phyloP scores from a whole-genome alignment of 2,329 filamentous ascomycete genomes.

The Alternaria novae-zelandiae region DNA sequence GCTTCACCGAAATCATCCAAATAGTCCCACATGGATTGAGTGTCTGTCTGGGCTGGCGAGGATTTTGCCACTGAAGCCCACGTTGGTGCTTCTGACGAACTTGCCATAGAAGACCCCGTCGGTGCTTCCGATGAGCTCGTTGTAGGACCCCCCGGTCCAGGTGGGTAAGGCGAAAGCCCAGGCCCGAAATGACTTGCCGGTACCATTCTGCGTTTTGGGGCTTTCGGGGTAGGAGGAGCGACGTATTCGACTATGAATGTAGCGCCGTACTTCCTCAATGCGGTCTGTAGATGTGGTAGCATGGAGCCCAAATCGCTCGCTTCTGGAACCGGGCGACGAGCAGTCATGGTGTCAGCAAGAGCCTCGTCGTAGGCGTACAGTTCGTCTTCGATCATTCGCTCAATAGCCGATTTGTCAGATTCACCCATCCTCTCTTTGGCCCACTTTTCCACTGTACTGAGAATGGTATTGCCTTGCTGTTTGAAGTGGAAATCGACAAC shows the following conservation, averaged over 20 bases:
- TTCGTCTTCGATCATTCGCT: not conserved
- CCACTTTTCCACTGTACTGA: slow-evolving; percentile 32
- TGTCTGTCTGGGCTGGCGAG: not conserved
- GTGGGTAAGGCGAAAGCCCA: not conserved
- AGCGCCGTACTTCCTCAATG: slow-evolving; percentile 6
- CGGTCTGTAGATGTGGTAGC: slow-evolving; percentile 7
- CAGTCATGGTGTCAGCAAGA: not conserved
- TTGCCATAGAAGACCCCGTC: not conserved
- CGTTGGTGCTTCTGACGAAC: not conserved
- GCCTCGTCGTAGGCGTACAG: not conserved
- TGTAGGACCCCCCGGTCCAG: not conserved
- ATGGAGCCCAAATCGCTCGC: not conserved
- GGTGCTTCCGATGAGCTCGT: not conserved
- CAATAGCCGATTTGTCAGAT: not conserved
- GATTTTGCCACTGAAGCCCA: not conserved
- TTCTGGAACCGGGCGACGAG: not conserved
- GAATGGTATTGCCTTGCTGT: slow-evolving; percentile 29
- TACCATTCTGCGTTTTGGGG: not conserved
- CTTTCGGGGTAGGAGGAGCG: not conserved
- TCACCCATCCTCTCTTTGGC: not conserved
- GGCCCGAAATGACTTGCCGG: not conserved
- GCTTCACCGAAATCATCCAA: too few species aligned
- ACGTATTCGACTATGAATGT: not conserved
- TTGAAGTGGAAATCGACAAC: slow-evolving; percentile 35
- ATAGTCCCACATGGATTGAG: not conserved